Conservation (phyloP, 2,329 filamentous ascomycete genomes). For the Trichoderma arundinaceum region DNA sequence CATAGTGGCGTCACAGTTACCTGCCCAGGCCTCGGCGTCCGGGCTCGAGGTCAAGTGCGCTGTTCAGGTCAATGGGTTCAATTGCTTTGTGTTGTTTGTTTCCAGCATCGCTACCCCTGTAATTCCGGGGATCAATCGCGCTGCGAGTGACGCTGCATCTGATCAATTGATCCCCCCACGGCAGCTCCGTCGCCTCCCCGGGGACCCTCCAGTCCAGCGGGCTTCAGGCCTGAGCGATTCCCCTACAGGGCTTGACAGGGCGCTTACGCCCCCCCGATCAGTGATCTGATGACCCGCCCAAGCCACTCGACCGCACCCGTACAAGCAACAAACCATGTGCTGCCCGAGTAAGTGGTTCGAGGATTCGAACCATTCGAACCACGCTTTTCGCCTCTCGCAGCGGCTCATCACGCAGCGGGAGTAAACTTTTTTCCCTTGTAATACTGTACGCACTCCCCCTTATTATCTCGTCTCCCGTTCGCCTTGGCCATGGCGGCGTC, state of each 20-base stretch:
- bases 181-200: too few relatives aligned
- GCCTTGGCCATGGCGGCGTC: background rate
- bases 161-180: too few relatives aligned
- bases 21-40: too few relatives aligned
- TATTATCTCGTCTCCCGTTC: background rate
- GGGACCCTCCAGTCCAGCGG: background rate
- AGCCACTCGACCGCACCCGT: background rate
- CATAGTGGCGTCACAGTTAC: too few relatives aligned
- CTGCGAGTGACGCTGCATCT: too few relatives aligned
- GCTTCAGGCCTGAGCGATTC: background rate
- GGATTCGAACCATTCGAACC: background rate
- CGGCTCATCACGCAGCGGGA: constrained; percentile 16
- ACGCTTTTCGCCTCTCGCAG: constrained; percentile 22
- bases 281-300: constrained; percentile 1
- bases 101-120: too few relatives aligned
- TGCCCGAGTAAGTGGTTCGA: constrained; percentile 10
- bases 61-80: too few relatives aligned
- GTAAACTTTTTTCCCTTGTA: background rate
- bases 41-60: too few relatives aligned
- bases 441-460: background rate
- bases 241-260: too few relatives aligned
- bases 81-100: too few relatives aligned
- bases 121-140: too few relatives aligned
- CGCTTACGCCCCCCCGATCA: background rate
- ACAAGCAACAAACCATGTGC: background rate